Conservation (phyloP, 2,329 filamentous ascomycete genomes). For the Fusarium irregulare region DNA sequence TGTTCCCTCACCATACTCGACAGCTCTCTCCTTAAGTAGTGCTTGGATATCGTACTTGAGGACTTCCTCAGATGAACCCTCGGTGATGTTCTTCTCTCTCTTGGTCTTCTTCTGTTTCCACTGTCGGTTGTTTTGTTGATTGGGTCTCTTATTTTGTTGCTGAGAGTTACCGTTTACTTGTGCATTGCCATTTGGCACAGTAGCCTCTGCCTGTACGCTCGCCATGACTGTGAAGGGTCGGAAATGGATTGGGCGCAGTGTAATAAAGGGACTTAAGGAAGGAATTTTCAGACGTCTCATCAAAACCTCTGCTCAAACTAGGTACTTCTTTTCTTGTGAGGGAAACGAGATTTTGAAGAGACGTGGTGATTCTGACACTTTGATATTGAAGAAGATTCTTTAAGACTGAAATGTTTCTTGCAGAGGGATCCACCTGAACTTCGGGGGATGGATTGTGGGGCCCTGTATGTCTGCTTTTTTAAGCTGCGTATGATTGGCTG, state of each 20-base stretch:
- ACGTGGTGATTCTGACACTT: background rate
- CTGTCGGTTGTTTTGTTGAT: constrained; percentile 37
- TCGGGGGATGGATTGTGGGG: constrained; percentile 27
- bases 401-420: constrained; percentile 37
- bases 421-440: constrained; percentile 31
- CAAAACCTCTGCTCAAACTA: background rate
- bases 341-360: background rate
- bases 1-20: constrained; percentile 44
- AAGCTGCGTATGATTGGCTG: constrained; percentile 26
- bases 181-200: constrained; percentile 31
- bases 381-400: constrained; percentile 21
- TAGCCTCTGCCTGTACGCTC: constrained; percentile 26
- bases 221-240: constrained; percentile 44
- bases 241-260: constrained; percentile 28
- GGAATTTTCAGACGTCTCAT: constrained; percentile 41
- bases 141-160: constrained; percentile 43
- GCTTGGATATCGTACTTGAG: constrained; percentile 71
- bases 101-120: constrained; percentile 64
- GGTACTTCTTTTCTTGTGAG: background rate
- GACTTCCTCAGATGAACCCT: constrained; percentile 74
- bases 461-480: constrained; percentile 32
- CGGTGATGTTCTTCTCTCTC: constrained; percentile 69
- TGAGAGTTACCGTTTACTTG: constrained; percentile 20
- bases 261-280: constrained; percentile 18
- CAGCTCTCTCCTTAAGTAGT: constrained; percentile 59